Evolutionary conservation across 768 basidiomycete genomes (phyloP), one percentile per base, ranked within the genome.

Genomic region (Leccinum uliginosum): DNA sequence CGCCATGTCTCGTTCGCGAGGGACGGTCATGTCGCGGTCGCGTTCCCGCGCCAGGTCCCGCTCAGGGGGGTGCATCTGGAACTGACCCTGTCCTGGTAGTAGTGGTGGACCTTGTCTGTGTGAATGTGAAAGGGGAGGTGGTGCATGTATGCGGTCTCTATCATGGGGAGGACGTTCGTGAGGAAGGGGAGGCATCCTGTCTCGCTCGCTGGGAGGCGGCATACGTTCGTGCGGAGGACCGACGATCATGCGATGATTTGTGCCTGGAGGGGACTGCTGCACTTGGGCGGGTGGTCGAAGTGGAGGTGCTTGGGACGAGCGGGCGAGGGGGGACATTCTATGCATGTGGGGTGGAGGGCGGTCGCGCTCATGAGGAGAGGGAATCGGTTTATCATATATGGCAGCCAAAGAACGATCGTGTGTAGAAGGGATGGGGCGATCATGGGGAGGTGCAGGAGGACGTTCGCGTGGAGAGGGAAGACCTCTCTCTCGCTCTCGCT

Each of bases 21-120:
- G 48, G 21, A 57, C 44, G n/a, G 45, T 54, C 43, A 60, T 48
- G 50, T 59, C 68, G 15, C 58, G 58, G 5, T 71, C 71, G 1
- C 65, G 65, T 9, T 72, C 70, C 0, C 69, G 60, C 3, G 50
- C 51, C 14, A 55, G 44, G 19, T 69, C 68, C 69, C 68, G 71
- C 9, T 70, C 68, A 4, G 68, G 62, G 26, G 69, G 65, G 35
- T 65, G 64, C 0, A 64, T 30, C 44, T 69, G 71, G 54, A 71
- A 73, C 40, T 71, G 67, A 40, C 71, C 64, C 45, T 73, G 70
- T 4, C 71, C 70, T 0, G 71, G 70, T 14, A 70, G 63, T 6
- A 61, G 43, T 14, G 62, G 46, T 12, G 58, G 65, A 19, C 32
- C 54, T 52, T 54, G 62, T 50, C 61, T 59, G 44, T 64, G 68